Evolutionary conservation across 352 stramenopile species (phyloP).

Genomic region (Globisporangium nodosum): DNA sequence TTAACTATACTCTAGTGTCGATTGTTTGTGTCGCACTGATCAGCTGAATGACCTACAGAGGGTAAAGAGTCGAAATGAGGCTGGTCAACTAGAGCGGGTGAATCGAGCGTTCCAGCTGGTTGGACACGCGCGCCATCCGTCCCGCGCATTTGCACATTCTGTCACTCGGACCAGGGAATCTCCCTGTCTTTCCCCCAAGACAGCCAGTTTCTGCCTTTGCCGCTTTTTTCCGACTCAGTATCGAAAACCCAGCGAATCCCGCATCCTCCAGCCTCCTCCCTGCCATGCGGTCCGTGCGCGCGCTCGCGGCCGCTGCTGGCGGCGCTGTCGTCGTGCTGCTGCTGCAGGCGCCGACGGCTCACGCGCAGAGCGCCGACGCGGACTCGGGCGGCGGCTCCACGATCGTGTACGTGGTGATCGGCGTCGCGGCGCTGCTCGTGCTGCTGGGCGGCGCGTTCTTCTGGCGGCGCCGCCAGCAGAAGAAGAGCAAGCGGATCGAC

Average conservation of each 20-base stretch:
- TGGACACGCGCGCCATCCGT: neutral
- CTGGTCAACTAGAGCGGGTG: neutral
- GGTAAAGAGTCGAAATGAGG: neutral
- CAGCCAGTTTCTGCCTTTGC: neutral
- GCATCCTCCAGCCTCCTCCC: neutral
- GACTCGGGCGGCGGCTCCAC: conserved; percentile 21
- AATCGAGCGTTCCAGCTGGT: neutral
- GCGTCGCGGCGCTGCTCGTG: conserved; percentile 44
- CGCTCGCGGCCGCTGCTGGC: neutral
- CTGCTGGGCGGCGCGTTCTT: conserved; percentile 42
- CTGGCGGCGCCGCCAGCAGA: conserved; percentile 37
- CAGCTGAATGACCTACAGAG: neutral
- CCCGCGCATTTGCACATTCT: neutral
- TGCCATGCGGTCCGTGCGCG: conserved; percentile 4
- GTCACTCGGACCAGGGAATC: neutral
- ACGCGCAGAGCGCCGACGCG: conserved; percentile 9
- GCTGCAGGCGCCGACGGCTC: conserved; percentile 5
- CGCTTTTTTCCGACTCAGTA: neutral
- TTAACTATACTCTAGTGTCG: neutral
- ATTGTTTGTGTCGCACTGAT: neutral
- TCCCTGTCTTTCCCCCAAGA: neutral
- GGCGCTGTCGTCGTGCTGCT: conserved; percentile 8
- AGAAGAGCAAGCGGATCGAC: conserved; percentile 15
- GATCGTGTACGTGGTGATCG: conserved; percentile 56
- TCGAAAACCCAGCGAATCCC: neutral